These are phyloP conservation scores for Lentinula lateritia DNA, from an alignment of 768 basidiomycete genomes.

Conservation along the genomic window DNA sequence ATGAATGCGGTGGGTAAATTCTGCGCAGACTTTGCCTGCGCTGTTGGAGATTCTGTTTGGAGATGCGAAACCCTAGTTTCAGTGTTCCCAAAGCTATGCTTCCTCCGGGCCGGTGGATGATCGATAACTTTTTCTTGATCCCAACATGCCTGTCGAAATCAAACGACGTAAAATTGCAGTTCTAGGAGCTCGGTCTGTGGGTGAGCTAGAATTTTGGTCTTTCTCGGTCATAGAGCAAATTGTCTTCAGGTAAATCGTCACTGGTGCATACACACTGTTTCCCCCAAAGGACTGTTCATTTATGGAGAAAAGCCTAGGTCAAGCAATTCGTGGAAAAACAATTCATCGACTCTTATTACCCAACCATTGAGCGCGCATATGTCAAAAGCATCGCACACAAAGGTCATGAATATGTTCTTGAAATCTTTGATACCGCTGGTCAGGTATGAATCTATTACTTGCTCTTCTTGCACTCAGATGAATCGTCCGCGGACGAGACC, in stretches of 20 bases:
- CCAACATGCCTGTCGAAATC: slow-evolving; percentile 1
- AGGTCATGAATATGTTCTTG: slow-evolving; percentile 89
- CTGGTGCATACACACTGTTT: slow-evolving; percentile 37
- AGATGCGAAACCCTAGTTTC: neutral
- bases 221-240: slow-evolving; percentile 8
- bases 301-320: neutral
- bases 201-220: slow-evolving; percentile 37
- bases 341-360: slow-evolving; percentile 91
- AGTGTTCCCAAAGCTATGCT: neutral
- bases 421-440: slow-evolving; percentile 97
- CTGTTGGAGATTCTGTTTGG: neutral
- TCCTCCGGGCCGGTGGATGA: neutral
- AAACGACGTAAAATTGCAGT: slow-evolving; percentile 71
- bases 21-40: slow-evolving; percentile 1
- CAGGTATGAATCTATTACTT: slow-evolving; percentile 48
- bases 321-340: slow-evolving; percentile 91
- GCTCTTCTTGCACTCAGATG: neutral
- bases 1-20: neutral
- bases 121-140: neutral
- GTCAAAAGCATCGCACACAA: slow-evolving; percentile 83
- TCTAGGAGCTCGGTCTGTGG: slow-evolving; percentile 83
- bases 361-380: slow-evolving; percentile 89
- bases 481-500: neutral
- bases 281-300: neutral
- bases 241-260: slow-evolving; percentile 80